Base-by-base conservation (phyloP, 2,329 filamentous ascomycete species). In the Coleophoma cylindrospora region DNA sequence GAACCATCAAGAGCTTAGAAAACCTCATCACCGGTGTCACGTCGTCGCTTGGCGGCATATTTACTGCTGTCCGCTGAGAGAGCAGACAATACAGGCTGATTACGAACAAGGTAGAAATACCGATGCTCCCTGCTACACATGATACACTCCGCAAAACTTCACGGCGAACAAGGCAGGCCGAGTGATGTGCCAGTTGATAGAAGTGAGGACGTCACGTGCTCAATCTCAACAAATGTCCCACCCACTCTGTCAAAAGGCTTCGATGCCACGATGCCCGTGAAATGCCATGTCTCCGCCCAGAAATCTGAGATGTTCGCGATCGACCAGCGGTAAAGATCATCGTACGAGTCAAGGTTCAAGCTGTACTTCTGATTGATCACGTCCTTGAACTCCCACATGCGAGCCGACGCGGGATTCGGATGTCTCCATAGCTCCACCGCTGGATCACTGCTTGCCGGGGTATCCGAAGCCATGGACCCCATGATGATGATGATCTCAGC, bases 221-320 rank as follows among this genome's bases (percentile, higher is more conserved):
- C 38, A 5, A 10, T 27, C 36, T 32, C 15, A 49, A 40, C 22
- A 51, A 21, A 33, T 5, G 38, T 44, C 34, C 22, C 34, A 21
- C 71, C 51, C 64, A 88, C 86, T 70, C 79, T 67, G 22, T 76
- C 70, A 64, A 81, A 91, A 8, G 74, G 68, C 60, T 73, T 74
- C 21, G 87, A 86, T 5, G 88, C 81, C 55, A 76, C 83, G 58
- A 97, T 78, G 40, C 87, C 87, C 3, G 87, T 87, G 68, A 87
- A 91, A 40, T 87, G 75, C 91, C 91, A 96, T 10, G 90, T 79
- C 49, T 91, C 85, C 45, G 79, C 83, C 92, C 92, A 97, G 67
- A 96, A 95, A 1, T 77, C 72, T 21, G 83, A 77, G 8, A 90
- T 77, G 59, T 92, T 76, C 8, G 86, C 79, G 55, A 94, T 78